phyloP scores from a whole-genome alignment of 2,329 filamentous ascomycete species.

The Xylariaceae sp. region DNA sequence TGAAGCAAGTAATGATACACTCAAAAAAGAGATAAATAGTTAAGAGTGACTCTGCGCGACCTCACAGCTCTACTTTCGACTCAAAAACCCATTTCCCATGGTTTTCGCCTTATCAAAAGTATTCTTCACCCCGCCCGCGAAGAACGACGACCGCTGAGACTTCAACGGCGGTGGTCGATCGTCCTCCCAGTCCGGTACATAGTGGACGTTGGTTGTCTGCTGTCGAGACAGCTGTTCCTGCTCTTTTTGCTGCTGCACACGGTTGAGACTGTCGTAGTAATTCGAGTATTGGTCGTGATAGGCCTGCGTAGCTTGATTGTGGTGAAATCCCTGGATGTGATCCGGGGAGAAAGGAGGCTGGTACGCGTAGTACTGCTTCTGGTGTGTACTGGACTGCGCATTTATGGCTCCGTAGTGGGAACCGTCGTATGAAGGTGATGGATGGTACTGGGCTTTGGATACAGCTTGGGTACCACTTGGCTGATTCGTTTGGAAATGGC shows the following conservation, averaged over 20 bases:
- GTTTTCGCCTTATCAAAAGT: constrained; percentile 27
- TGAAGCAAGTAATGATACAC: too few relatives aligned
- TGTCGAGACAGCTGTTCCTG: constrained; percentile 1
- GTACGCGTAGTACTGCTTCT: constrained; percentile 14
- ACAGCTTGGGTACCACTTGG: not conserved
- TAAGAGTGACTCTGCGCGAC: too few relatives aligned
- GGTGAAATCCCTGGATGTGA: constrained; percentile 11
- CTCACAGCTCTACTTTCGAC: constrained; percentile 20
- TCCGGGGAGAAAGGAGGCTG: constrained; percentile 15
- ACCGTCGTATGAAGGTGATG: constrained; percentile 7
- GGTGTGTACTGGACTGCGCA: constrained; percentile 9
- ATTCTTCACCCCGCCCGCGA: constrained; percentile 24
- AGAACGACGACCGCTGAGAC: constrained; percentile 25
- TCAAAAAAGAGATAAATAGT: too few relatives aligned
- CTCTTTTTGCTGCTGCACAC: constrained; percentile 10
- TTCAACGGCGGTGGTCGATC: constrained; percentile 19
- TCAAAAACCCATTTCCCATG: constrained; percentile 26
- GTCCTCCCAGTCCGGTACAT: constrained; percentile 19
- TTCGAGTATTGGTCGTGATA: constrained; percentile 20
- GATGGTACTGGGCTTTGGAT: constrained; percentile 12
- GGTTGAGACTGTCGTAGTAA: constrained; percentile 19
- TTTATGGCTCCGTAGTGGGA: constrained; percentile 15
- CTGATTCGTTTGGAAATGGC: constrained; percentile 10
- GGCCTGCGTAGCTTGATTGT: too few relatives aligned
- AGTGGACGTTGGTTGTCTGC: not conserved